A percentile compares a stretch with the other conserved stretches of the same genome.
Evolutionary conservation across 2,329 filamentous ascomycete genomes (phyloP).

Genomic region (Westerdykella aurantiaca): DNA sequence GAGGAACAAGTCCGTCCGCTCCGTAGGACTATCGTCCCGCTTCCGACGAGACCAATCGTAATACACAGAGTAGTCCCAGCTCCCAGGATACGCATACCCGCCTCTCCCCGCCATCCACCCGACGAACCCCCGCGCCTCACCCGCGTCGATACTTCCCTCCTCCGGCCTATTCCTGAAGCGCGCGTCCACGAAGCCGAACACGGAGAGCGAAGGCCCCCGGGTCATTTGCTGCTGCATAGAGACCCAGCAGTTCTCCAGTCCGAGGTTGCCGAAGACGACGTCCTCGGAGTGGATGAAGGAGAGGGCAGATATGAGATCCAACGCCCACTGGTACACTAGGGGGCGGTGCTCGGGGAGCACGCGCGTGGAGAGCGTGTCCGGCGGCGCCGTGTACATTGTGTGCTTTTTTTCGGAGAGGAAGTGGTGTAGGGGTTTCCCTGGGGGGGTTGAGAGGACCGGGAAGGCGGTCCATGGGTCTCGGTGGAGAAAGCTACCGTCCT

Average conservation of each 20-base stretch:
- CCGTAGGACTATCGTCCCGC: no score
- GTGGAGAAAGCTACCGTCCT: no score
- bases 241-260: neutral
- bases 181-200: conserved; percentile 1
- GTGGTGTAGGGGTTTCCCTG: neutral
- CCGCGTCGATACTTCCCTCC: no score
- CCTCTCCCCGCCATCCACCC: no score
- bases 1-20: no score
- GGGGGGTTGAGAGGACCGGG: conserved; percentile 1
- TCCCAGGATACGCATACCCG: no score
- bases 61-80: no score
- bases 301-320: conserved; percentile 1
- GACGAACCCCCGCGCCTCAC: no score
- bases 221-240: neutral
- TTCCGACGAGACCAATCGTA: no score
- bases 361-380: neutral
- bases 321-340: conserved; percentile 3
- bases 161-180: no score
- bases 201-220: conserved; percentile 2
- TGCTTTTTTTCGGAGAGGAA: conserved; percentile 1
- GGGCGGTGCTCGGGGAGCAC: neutral
- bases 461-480: no score
- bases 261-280: conserved; percentile 1
- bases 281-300: conserved; percentile 1
- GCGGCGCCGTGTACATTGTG: conserved; percentile 2